Percentiles rank a stretch among this genome's conserved stretches.
phyloP scores from a whole-genome alignment of 1,139 yeast genomes.

The Yamadazyma atlantica region DNA sequence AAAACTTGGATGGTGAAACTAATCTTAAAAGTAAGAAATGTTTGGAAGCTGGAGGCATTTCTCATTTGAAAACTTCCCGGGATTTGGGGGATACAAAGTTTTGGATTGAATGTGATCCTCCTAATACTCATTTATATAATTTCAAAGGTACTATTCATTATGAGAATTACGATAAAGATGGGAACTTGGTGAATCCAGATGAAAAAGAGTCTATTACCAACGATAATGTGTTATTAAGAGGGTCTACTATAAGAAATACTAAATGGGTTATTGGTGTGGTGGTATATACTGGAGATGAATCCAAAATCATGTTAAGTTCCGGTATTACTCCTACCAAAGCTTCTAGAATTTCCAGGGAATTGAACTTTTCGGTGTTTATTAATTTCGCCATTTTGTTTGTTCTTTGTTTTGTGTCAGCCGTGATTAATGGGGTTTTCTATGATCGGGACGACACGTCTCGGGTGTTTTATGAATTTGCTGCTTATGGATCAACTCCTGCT shows the following conservation, averaged over 20 bases:
- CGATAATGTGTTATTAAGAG: slow-evolving; percentile 81
- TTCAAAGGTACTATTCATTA: slow-evolving; percentile 84
- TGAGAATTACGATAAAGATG: slow-evolving; percentile 42
- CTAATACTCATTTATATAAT: slow-evolving; percentile 78
- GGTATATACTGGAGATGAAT: slow-evolving; percentile 84
- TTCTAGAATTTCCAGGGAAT: slow-evolving; percentile 78
- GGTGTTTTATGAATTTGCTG: slow-evolving; percentile 61
- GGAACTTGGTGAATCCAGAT: slow-evolving; percentile 37
- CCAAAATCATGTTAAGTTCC: slow-evolving; percentile 90
- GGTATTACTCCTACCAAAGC: slow-evolving; percentile 91
- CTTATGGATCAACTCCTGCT: slow-evolving; percentile 56
- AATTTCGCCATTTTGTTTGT: slow-evolving; percentile 75
- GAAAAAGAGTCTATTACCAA: slow-evolving; percentile 75
- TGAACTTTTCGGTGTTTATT: slow-evolving; percentile 76
- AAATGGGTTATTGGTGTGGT: slow-evolving; percentile 93
- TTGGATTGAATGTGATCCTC: slow-evolving; percentile 90
- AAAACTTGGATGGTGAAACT: slow-evolving; percentile 95
- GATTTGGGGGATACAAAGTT: slow-evolving; percentile 77
- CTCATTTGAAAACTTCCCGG: slow-evolving; percentile 56
- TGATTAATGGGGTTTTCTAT: slow-evolving; percentile 80
- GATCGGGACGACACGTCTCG: slow-evolving; percentile 54
- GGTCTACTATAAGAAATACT: slow-evolving; percentile 88
- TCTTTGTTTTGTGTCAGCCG: slow-evolving; percentile 78
- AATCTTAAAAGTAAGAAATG: slow-evolving; percentile 82
- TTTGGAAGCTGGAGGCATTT: slow-evolving; percentile 62